Conservation (phyloP, 306 rosid species). For the Prinsepia uniflora region DNA sequence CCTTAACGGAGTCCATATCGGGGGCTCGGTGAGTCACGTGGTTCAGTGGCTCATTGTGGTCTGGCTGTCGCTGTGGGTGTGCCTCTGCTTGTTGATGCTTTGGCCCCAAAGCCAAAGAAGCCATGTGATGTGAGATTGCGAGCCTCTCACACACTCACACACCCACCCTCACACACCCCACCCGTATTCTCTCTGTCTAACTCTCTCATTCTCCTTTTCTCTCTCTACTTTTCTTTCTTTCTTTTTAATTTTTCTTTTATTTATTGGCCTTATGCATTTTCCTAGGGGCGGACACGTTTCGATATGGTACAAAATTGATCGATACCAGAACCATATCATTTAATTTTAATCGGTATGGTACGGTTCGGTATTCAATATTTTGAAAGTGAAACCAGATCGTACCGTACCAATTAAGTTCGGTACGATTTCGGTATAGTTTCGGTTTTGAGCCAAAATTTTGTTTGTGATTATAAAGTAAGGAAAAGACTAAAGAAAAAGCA, state of each 20-base stretch:
- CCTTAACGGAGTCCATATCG: conserved; percentile 64
- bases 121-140: conserved; percentile 46
- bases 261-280: too few species aligned
- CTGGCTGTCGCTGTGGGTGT: conserved; percentile 32
- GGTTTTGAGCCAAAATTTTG: too few species aligned
- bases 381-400: too few species aligned
- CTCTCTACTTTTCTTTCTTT: conserved; percentile 4
- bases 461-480: too few species aligned
- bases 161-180: not conserved
- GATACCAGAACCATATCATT: too few species aligned
- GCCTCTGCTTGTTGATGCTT: conserved; percentile 50
- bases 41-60: conserved; percentile 39
- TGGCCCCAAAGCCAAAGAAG: conserved; percentile 70
- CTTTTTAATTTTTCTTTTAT: not conserved
- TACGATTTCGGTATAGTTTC: too few species aligned
- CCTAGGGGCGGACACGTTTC: too few species aligned
- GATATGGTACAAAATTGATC: too few species aligned
- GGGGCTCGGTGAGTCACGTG: conserved; percentile 46
- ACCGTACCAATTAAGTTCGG: too few species aligned
- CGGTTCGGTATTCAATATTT: too few species aligned
- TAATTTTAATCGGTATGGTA: too few species aligned
- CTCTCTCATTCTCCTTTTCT: conserved; percentile 5
- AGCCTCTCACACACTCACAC: not conserved
- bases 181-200: conserved; percentile 12
- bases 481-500: too few species aligned